Evolutionary conservation across 495 filamentous ascomycete species (phyloP), one percentile per base, ranked within the genome.

Genomic region (Patellaria atrata): DNA sequence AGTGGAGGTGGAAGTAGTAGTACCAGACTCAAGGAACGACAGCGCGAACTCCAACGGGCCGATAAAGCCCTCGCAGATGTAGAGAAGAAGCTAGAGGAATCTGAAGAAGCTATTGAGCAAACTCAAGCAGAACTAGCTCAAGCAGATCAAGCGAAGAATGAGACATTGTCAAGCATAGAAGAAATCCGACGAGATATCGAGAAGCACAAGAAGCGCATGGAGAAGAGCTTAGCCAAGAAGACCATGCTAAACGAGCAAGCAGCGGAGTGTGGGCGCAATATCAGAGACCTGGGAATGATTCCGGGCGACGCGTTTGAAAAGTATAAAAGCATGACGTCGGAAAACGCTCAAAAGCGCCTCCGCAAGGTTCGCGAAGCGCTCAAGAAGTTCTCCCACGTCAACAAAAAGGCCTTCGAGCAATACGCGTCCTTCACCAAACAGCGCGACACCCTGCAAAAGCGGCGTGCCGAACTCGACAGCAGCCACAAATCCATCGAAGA

Each of bases 351-450:
- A n/a, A 75, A 77, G 46, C 77, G 77, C 15, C 72, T 97, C 5
- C 79, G 89, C 57, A 93, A 89, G 54, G 82, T 87, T 55, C 93
- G 94, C 48, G 83, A 94, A 39, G 71, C 77, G 0, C 65, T 99
- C 27, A 96, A 96, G 60, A 93, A 94, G 52, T 96, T 86, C 62
- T 79, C 79, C 22, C 82, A 93, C 48, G 83, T 99, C 52, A 99
- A 99, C 69, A 99, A 96, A 62, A 99, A 99, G 56, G 89, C 89
- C 0, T 92, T 94, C 43, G 91, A 99, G 56, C 89, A 99, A 56
- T 96, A 94, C 65, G 87, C 84, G 59, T 91, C 74, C 57, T 96
- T 96, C 58, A 94, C 87, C 13, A 79, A 75, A 36, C 83, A 94
- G 54, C 77, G 87, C 4, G 82, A 92, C 30, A 74, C 71, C 3